Conservation (phyloP, 2,329 filamentous ascomycete genomes). For the Rasamsonia emersonii region DNA sequence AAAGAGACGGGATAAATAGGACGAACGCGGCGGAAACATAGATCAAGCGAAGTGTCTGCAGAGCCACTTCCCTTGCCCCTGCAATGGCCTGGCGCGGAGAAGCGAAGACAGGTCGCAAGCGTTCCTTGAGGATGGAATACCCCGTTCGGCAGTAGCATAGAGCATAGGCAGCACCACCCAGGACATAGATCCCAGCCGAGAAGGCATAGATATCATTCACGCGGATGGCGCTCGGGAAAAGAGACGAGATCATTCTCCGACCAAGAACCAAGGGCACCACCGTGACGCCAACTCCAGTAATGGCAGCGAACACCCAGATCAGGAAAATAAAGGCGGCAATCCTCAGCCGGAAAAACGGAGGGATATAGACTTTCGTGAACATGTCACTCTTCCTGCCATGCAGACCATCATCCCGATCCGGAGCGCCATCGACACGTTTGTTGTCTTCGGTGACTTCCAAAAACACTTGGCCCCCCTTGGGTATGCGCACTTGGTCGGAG, state of each 20-base stretch:
- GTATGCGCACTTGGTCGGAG: constrained; percentile 89
- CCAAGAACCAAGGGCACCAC: constrained; percentile 82
- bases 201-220: constrained; percentile 97
- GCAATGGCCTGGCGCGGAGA: constrained; percentile 22
- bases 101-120: constrained; percentile 18
- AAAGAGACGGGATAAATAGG: constrained; percentile 70
- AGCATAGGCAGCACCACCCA: constrained; percentile 61
- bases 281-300: constrained; percentile 76
- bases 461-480: constrained; percentile 75
- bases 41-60: constrained; percentile 44
- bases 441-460: constrained; percentile 64
- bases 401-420: constrained; percentile 46
- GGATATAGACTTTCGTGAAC: constrained; percentile 69
- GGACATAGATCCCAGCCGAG: constrained; percentile 75
- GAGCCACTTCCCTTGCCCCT: constrained; percentile 10
- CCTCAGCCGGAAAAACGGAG: constrained; percentile 71
- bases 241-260: constrained; percentile 62
- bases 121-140: constrained; percentile 15
- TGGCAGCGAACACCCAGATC: constrained; percentile 88
- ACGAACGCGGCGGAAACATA: constrained; percentile 72
- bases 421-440: constrained; percentile 52
- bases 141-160: constrained; percentile 39
- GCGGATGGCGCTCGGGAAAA: constrained; percentile 62
- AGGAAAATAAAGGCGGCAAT: constrained; percentile 78
- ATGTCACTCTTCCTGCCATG: constrained; percentile 52